Evolutionary conservation across 164 flowering plant species (phyloP).

Genomic region (Malania oleifera): DNA sequence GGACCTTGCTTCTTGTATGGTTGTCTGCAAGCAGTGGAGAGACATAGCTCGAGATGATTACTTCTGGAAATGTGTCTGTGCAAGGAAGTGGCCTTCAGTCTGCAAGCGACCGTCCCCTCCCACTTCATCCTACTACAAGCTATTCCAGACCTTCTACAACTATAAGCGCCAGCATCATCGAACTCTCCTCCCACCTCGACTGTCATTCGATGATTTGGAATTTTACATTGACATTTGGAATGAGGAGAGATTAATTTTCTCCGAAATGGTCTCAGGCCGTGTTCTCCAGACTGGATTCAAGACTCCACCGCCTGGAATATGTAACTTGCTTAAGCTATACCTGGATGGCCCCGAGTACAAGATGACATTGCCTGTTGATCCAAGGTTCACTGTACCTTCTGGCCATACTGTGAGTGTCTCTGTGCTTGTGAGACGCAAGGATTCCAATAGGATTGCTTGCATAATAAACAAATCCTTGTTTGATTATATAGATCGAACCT

Average conservation of each 20-base stretch:
- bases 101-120: constrained; percentile 60
- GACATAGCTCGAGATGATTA: constrained; percentile 75
- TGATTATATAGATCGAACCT: constrained; percentile 69
- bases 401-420: constrained; percentile 56
- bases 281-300: constrained; percentile 45
- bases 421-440: constrained; percentile 71
- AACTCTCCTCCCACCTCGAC: constrained; percentile 64
- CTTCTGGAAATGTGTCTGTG: constrained; percentile 84
- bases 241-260: constrained; percentile 57
- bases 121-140: constrained; percentile 48
- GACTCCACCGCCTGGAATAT: constrained; percentile 49
- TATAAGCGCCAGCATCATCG: constrained; percentile 42
- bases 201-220: constrained; percentile 70
- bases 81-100: constrained; percentile 87
- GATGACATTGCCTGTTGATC: constrained; percentile 71
- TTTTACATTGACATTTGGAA: constrained; percentile 82
- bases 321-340: constrained; percentile 43
- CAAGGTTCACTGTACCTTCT: constrained; percentile 48
- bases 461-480: constrained; percentile 59
- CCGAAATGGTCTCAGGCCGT: constrained; percentile 73
- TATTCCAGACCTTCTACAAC: constrained; percentile 48
- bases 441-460: constrained; percentile 61
- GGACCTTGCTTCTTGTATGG: constrained; percentile 81
- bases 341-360: constrained; percentile 61
- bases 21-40: constrained; percentile 75